phyloP scores from a whole-genome alignment of 257 asterid genomes.

The Petunia axillaris region DNA sequence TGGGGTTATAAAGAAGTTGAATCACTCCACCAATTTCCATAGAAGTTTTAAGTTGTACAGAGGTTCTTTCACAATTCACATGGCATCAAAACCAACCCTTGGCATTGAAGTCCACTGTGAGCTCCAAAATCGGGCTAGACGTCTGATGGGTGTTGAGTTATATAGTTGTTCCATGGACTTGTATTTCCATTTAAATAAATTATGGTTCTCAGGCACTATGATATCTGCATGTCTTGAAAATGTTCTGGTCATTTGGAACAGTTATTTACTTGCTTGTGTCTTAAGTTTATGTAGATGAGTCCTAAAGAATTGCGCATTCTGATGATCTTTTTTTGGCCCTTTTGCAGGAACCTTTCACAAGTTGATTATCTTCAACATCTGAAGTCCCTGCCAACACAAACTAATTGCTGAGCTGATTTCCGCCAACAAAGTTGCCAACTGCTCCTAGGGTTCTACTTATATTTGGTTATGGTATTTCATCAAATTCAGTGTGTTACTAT shows the following conservation, averaged over 20 bases:
- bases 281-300: not conserved
- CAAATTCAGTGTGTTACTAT: not conserved
- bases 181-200: not conserved
- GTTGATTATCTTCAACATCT: constrained; percentile 25
- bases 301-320: constrained; percentile 14
- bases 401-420: constrained; percentile 1
- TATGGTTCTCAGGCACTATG: constrained; percentile 2
- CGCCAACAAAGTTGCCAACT: constrained; percentile 11
- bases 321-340: constrained; percentile 2
- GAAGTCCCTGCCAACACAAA: not conserved
- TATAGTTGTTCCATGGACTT: not conserved
- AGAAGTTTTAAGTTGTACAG: too few species aligned
- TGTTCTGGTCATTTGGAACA: constrained; percentile 13
- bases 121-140: not conserved
- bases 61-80: too few species aligned
- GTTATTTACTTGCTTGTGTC: constrained; percentile 1
- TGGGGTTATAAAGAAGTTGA: too few species aligned
- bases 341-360: constrained; percentile 15
- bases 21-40: too few species aligned
- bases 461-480: constrained; percentile 17
- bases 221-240: not conserved
- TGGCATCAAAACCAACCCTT: too few species aligned
- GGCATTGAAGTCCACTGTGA: too few species aligned
- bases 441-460: constrained; percentile 1
- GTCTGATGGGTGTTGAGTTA: not conserved